Conservation (phyloP, 2,329 filamentous ascomycete species). For the Clonostachys sp. region DNA sequence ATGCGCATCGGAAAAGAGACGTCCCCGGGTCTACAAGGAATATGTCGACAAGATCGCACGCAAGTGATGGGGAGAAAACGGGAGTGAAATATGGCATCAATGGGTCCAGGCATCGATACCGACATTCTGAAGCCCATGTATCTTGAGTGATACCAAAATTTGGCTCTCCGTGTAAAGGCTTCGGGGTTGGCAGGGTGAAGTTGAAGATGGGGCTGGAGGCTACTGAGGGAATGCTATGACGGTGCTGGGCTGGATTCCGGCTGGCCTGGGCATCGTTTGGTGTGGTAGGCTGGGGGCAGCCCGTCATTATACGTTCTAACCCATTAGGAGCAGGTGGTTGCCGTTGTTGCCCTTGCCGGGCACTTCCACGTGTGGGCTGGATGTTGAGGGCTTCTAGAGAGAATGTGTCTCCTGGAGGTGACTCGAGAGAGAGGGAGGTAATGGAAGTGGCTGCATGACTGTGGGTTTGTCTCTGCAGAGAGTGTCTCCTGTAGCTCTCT, state of each 20-base stretch:
- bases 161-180: conserved; percentile 10
- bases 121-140: conserved; percentile 13
- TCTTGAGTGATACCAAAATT: neutral
- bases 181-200: conserved; percentile 8
- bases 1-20: conserved; percentile 35
- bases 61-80: conserved; percentile 31
- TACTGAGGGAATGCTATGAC: conserved; percentile 6
- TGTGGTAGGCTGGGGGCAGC: too few species aligned
- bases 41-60: conserved; percentile 40
- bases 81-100: conserved; percentile 29
- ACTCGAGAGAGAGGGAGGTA: too few species aligned
- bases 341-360: too few species aligned
- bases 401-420: too few species aligned
- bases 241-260: neutral
- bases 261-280: too few species aligned
- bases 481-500: too few species aligned
- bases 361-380: too few species aligned
- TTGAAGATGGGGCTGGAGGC: conserved; percentile 8
- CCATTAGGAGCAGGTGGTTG: too few species aligned
- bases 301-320: too few species aligned
- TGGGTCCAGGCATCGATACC: conserved; percentile 33
- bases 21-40: conserved; percentile 39
- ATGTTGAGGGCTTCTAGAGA: too few species aligned
- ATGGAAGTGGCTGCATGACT: too few species aligned
- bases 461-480: too few species aligned